Percentiles rank a stretch among this genome's conserved stretches.
Conservation (phyloP, 768 basidiomycete genomes). For the Kwoniella botswanensis region DNA sequence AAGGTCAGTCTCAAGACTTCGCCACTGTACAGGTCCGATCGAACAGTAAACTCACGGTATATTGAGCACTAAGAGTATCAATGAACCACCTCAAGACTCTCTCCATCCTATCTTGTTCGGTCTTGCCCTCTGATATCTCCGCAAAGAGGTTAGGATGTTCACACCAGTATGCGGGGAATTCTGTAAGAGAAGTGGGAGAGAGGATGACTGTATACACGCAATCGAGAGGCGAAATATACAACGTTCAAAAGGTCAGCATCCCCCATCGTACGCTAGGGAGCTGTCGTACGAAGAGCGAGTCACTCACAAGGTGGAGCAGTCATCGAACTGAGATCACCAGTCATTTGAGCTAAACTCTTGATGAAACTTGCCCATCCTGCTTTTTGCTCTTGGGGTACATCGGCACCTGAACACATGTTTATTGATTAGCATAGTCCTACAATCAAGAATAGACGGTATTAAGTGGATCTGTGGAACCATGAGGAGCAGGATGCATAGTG, state of each 20-base stretch:
- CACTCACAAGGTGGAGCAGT: constrained; percentile 60
- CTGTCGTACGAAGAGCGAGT: not conserved
- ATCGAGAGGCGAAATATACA: not conserved
- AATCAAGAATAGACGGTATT: not conserved
- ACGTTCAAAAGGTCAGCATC: not conserved
- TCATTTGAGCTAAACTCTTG: constrained; percentile 82
- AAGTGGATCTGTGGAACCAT: no score
- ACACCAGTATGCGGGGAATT: constrained; percentile 97
- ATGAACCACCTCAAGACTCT: constrained; percentile 96
- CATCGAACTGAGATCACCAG: constrained; percentile 76
- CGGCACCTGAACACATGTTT: constrained; percentile 44
- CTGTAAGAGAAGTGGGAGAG: constrained; percentile 85
- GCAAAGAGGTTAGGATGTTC: constrained; percentile 90
- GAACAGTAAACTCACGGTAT: constrained; percentile 52
- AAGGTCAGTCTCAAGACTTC: not conserved
- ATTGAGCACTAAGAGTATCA: constrained; percentile 89
- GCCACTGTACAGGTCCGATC: not conserved
- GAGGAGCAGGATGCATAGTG: not conserved
- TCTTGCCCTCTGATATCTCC: constrained; percentile 76
- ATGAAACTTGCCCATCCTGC: constrained; percentile 87
- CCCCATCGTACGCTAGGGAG: no score
- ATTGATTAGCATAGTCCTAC: not conserved
- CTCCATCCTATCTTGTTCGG: constrained; percentile 73
- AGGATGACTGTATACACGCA: constrained; percentile 68
- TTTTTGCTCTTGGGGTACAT: constrained; percentile 81